Conservation (phyloP, 257 asterid genomes). For the Ocimum tenuiflorum region DNA sequence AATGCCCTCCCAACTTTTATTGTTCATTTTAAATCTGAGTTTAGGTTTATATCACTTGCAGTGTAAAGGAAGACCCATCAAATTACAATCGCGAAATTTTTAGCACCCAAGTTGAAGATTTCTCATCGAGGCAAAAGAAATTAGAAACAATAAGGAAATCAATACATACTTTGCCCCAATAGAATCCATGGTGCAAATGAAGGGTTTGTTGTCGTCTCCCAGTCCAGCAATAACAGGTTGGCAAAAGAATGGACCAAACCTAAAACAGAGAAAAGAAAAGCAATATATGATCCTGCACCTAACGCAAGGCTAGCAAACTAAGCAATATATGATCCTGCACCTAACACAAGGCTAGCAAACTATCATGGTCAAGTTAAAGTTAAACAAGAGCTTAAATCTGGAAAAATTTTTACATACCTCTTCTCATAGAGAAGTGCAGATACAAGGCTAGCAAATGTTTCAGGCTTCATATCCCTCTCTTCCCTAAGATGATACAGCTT, state of each 20-base stretch:
- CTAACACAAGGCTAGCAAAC: too few relatives aligned
- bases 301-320: too few relatives aligned
- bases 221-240: conserved; percentile 98
- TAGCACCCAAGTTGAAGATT: neutral
- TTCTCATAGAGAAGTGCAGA: conserved; percentile 86
- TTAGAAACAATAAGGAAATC: neutral
- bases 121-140: neutral
- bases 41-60: neutral
- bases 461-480: conserved; percentile 98
- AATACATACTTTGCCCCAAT: conserved; percentile 84
- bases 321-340: neutral
- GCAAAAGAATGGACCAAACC: conserved; percentile 97
- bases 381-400: too few relatives aligned
- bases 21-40: neutral
- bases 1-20: neutral
- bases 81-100: neutral
- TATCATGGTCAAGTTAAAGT: too few relatives aligned
- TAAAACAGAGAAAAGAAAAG: conserved; percentile 20
- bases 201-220: conserved; percentile 84
- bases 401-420: conserved; percentile 41
- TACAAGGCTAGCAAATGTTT: conserved; percentile 92
- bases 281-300: neutral
- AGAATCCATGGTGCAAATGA: conserved; percentile 97
- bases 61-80: neutral
- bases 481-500: conserved; percentile 81